Conservation (phyloP, 1,284 basidiomycete genomes). For the Cryptococcus deneoformans region DNA sequence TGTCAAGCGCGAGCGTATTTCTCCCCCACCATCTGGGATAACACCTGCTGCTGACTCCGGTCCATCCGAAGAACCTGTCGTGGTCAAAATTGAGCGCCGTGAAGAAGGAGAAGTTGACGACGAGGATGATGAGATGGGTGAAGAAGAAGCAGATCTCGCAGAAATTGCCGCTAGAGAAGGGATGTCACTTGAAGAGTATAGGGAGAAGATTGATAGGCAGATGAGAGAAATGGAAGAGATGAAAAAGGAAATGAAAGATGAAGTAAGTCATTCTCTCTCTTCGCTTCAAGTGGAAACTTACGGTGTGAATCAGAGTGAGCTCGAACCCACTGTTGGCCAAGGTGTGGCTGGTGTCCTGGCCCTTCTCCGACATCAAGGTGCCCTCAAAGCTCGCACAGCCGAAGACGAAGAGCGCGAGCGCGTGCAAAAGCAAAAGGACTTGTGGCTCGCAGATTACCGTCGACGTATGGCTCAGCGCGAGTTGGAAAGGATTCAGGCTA, state of each 20-base stretch:
- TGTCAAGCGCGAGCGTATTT: constrained; percentile 41
- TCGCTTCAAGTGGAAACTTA: too few species aligned
- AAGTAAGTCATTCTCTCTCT: background rate
- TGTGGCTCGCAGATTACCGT: constrained; percentile 86
- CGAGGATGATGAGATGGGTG: constrained; percentile 59
- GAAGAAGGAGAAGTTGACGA: constrained; percentile 37
- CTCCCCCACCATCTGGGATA: constrained; percentile 17
- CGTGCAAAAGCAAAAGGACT: constrained; percentile 77
- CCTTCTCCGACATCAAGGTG: constrained; percentile 88
- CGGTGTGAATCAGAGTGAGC: too few species aligned
- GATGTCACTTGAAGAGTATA: constrained; percentile 46
- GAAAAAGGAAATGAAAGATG: background rate
- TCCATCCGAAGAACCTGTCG: constrained; percentile 24
- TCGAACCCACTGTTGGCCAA: constrained; percentile 67
- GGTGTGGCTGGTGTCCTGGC: constrained; percentile 87
- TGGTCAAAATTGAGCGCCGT: constrained; percentile 51
- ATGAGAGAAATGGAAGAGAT: constrained; percentile 35
- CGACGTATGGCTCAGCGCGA: constrained; percentile 73
- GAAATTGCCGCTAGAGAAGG: constrained; percentile 50
- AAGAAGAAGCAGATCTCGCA: constrained; percentile 61
- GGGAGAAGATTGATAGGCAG: constrained; percentile 47
- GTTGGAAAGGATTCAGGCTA: constrained; percentile 67
- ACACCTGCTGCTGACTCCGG: constrained; percentile 14
- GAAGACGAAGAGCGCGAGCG: constrained; percentile 77
- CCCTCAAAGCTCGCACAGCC: constrained; percentile 63